These are phyloP conservation scores for Carex littledalei DNA, from an alignment of 176 grass and related monocot species.

Conservation along the genomic window DNA sequence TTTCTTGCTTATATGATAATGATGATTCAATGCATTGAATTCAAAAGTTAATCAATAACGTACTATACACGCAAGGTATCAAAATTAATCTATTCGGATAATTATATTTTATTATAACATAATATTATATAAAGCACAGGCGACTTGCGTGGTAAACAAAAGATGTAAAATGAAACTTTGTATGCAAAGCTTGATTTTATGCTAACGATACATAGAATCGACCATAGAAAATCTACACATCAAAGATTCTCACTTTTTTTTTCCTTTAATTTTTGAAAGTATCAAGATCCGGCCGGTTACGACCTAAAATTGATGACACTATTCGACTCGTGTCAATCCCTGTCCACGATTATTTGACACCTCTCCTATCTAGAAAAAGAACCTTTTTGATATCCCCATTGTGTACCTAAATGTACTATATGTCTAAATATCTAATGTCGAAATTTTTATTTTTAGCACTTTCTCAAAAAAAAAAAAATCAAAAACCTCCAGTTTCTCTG, in stretches of 20 bases:
- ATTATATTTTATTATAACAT: too few relatives aligned
- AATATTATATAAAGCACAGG: too few relatives aligned
- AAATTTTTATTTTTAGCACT: too few relatives aligned
- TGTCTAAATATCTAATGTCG: too few relatives aligned
- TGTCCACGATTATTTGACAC: conserved; percentile 2
- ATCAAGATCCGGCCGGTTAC: not conserved
- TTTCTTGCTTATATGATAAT: not conserved
- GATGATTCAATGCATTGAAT: not conserved
- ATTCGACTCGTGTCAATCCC: conserved; percentile 10
- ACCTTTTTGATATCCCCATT: not conserved
- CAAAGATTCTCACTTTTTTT: not conserved
- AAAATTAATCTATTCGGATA: not conserved
- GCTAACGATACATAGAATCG: not conserved
- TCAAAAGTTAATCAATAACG: not conserved
- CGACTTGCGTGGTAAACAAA: not conserved
- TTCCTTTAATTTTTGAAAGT: not conserved
- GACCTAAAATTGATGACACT: not conserved
- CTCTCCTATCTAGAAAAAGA: not conserved
- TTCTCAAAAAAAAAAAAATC: too few relatives aligned
- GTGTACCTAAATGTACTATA: not conserved
- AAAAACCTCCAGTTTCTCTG: too few relatives aligned
- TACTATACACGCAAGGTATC: not conserved
- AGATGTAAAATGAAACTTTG: not conserved
- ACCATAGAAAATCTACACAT: not conserved
- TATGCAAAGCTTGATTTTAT: not conserved